Conservation (phyloP, 2,329 filamentous ascomycete species). For the Pestalotiopsis sp. region DNA sequence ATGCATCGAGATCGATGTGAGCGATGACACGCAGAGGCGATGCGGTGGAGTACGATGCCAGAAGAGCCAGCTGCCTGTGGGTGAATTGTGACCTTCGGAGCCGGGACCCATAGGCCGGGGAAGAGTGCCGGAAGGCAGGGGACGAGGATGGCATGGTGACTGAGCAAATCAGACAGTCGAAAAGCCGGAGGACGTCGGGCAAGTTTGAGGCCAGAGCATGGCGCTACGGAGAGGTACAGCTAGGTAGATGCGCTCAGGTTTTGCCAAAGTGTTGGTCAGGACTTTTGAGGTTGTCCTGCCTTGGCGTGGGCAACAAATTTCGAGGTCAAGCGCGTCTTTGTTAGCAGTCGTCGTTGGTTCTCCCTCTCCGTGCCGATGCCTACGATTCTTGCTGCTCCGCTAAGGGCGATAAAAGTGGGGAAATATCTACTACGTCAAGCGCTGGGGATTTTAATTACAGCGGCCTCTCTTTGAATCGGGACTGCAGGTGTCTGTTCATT, state of each 20-base stretch:
- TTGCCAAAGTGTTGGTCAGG: background rate
- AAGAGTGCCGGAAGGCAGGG: constrained; percentile 25
- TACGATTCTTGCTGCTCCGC: background rate
- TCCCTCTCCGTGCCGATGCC: background rate
- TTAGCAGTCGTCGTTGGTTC: background rate
- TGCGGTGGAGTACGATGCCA: constrained; percentile 69
- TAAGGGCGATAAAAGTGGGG: constrained; percentile 6
- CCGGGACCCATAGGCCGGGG: constrained; percentile 33
- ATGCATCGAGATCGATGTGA: constrained; percentile 94
- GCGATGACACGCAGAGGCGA: constrained; percentile 85
- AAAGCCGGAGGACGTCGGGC: background rate
- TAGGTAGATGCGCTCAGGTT: background rate
- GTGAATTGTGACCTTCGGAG: constrained; percentile 72
- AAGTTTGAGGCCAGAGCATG: background rate
- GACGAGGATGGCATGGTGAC: constrained; percentile 6
- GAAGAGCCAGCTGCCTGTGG: constrained; percentile 77
- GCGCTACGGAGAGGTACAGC: background rate
- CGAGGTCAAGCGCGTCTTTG: background rate
- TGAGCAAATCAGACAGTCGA: background rate
- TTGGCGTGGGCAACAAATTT: too few relatives aligned
- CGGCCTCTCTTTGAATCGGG: background rate
- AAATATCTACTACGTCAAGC: constrained; percentile 9
- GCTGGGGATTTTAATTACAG: background rate
- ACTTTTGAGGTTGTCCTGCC: too few relatives aligned
- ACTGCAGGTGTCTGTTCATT: too few relatives aligned